Conservation (phyloP, 805 yeast genomes). For the Sungouiella blattae region DNA sequence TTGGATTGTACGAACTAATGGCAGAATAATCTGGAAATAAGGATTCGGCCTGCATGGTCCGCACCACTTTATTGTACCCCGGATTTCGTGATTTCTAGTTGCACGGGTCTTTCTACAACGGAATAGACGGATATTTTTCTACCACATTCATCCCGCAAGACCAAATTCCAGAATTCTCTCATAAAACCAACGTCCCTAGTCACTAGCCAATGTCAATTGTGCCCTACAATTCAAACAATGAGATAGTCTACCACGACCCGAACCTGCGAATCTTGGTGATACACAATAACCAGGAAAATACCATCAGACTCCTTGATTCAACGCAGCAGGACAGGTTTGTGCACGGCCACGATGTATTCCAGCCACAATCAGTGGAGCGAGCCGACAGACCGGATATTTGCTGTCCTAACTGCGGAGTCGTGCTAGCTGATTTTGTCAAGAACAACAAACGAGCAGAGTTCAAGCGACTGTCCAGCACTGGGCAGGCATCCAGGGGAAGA, state of each 20-base stretch:
- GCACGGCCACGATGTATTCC: background rate
- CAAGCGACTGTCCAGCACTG: background rate
- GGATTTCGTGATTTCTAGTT: no score
- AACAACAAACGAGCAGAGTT: background rate
- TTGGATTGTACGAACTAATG: no score
- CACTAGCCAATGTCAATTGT: constrained; percentile 36
- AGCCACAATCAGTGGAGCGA: background rate
- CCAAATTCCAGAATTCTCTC: no score
- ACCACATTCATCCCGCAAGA: no score
- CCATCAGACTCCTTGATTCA: constrained; percentile 6
- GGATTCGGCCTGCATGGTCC: no score
- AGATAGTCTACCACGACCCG: constrained; percentile 35
- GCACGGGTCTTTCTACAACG: no score
- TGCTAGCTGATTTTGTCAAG: constrained; percentile 6
- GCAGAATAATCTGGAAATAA: no score
- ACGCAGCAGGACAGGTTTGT: background rate
- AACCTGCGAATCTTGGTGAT: constrained; percentile 31
- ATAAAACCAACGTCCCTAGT: no score
- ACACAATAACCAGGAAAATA: constrained; percentile 30
- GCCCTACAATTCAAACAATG: constrained; percentile 30
- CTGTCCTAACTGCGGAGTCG: constrained; percentile 13
- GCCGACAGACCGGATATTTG: constrained; percentile 1
- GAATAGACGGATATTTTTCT: no score
- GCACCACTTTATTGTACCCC: no score
- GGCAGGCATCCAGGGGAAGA: no score